These are phyloP conservation scores for Boletellus dicymbophilus DNA, from an alignment of 1,284 basidiomycete genomes.

Conservation along the genomic window DNA sequence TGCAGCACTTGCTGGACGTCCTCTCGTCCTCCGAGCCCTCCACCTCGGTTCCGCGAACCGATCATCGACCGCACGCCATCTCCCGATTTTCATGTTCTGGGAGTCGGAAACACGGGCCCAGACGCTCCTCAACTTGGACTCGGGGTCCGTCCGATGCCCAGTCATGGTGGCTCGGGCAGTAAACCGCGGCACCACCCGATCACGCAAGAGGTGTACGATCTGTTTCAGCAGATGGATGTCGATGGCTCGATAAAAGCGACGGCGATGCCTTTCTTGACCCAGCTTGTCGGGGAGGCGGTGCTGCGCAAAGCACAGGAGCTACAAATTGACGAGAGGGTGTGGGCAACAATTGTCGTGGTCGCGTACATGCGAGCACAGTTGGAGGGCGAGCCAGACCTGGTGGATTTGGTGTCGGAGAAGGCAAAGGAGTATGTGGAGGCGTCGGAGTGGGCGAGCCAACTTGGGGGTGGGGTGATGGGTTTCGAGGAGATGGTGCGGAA, in stretches of 20 bases:
- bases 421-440: constrained; percentile 33
- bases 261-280: constrained; percentile 24
- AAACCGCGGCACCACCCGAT: constrained; percentile 9
- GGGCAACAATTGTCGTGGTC: constrained; percentile 43
- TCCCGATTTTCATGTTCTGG: constrained; percentile 21
- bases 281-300: constrained; percentile 31
- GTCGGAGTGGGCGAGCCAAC: background rate
- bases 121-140: no score
- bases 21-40: constrained; percentile 29
- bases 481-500: constrained; percentile 26
- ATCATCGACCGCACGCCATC: constrained; percentile 25
- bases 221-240: constrained; percentile 41
- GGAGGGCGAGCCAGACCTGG: constrained; percentile 33
- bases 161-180: background rate
- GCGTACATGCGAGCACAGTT: constrained; percentile 40
- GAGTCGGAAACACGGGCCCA: no score
- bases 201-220: constrained; percentile 30
- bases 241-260: constrained; percentile 47
- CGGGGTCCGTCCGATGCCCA: no score
- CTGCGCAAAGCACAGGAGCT: constrained; percentile 27
- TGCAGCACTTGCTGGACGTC: constrained; percentile 36
- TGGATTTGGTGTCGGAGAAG: constrained; percentile 40
- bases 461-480: background rate
- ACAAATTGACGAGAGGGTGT: constrained; percentile 30
- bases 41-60: constrained; percentile 19